These are phyloP conservation scores for Lasiosphaeria miniovina DNA, from an alignment of 495 filamentous ascomycete species.

Conservation along the genomic window DNA sequence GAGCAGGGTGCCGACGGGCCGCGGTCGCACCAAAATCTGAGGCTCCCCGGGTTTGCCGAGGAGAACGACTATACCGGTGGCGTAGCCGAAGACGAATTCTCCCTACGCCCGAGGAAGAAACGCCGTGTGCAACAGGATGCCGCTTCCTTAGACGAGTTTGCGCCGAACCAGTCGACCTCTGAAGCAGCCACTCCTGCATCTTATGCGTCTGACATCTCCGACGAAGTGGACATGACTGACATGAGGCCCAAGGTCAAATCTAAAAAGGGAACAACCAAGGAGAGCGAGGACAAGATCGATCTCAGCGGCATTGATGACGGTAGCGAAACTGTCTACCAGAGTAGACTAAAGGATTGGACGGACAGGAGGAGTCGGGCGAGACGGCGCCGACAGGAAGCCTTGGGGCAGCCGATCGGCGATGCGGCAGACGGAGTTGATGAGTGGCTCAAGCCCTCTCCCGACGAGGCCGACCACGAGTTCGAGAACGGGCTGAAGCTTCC, in stretches of 20 bases:
- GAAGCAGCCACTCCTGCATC: slow-evolving; percentile 31
- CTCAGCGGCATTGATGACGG: slow-evolving; percentile 84
- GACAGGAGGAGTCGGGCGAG: slow-evolving; percentile 65
- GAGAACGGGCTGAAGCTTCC: slow-evolving; percentile 76
- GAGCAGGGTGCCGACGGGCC: slow-evolving; percentile 56
- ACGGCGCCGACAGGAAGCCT: slow-evolving; percentile 38
- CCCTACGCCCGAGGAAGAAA: slow-evolving; percentile 49
- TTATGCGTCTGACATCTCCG: slow-evolving; percentile 20
- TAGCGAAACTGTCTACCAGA: slow-evolving; percentile 78
- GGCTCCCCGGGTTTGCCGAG: slow-evolving; percentile 72
- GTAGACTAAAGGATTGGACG: slow-evolving; percentile 72
- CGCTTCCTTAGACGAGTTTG: slow-evolving; percentile 46
- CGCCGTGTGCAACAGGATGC: slow-evolving; percentile 28
- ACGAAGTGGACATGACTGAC: slow-evolving; percentile 39
- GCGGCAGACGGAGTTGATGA: slow-evolving; percentile 56
- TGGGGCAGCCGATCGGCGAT: slow-evolving; percentile 29
- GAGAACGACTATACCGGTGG: slow-evolving; percentile 28
- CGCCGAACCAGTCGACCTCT: slow-evolving; percentile 27
- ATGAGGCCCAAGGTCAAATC: slow-evolving; percentile 34
- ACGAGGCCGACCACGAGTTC: slow-evolving; percentile 65
- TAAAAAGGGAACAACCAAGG: slow-evolving; percentile 37
- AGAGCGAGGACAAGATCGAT: slow-evolving; percentile 55
- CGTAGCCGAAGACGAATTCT: slow-evolving; percentile 47
- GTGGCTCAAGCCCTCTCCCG: slow-evolving; percentile 84
- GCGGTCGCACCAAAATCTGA: slow-evolving; percentile 76